Evolutionary conservation across 1,139 yeast genomes (phyloP).

Genomic region (Pichia sp.): DNA sequence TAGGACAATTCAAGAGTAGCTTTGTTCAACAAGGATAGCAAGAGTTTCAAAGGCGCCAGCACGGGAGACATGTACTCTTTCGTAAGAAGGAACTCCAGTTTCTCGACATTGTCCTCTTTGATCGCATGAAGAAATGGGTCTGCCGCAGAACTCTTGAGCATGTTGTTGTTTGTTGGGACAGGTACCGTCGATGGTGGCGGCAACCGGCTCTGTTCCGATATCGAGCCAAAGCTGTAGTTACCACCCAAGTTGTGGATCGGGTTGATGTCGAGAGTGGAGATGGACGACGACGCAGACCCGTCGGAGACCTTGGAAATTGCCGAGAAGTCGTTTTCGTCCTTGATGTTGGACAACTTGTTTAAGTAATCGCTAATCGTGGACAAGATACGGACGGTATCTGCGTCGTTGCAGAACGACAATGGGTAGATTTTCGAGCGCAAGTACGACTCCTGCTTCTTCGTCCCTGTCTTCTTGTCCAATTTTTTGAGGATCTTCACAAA

Average conservation of each 20-base stretch:
- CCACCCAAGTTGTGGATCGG: slow-evolving; percentile 3
- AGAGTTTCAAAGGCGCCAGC: slow-evolving; percentile 39
- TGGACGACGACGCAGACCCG: slow-evolving; percentile 21
- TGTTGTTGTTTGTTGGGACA: neutral
- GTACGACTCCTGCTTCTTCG: slow-evolving; percentile 62
- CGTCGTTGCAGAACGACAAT: slow-evolving; percentile 71
- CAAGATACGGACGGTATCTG: slow-evolving; percentile 52
- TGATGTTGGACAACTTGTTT: slow-evolving; percentile 33
- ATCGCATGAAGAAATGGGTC: slow-evolving; percentile 37
- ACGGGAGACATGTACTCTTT: slow-evolving; percentile 38
- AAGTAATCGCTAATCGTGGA: slow-evolving; percentile 53
- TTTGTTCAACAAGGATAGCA: slow-evolving; percentile 57
- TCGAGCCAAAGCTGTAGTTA: neutral
- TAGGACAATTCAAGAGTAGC: slow-evolving; percentile 51
- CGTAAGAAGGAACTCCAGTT: slow-evolving; percentile 39
- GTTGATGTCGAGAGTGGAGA: slow-evolving; percentile 23
- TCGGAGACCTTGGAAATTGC: slow-evolving; percentile 10
- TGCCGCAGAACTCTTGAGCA: slow-evolving; percentile 21
- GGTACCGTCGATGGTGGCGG: neutral
- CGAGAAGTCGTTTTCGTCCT: neutral
- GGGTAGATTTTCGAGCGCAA: slow-evolving; percentile 67
- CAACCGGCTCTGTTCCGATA: neutral
- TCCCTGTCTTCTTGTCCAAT: slow-evolving; percentile 80
- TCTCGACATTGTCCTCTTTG: slow-evolving; percentile 41
- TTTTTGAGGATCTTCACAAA: slow-evolving; percentile 85